Evolutionary conservation across 768 basidiomycete species (phyloP), one percentile per base, ranked within the genome.

Genomic region (Lyophyllum atratum): DNA sequence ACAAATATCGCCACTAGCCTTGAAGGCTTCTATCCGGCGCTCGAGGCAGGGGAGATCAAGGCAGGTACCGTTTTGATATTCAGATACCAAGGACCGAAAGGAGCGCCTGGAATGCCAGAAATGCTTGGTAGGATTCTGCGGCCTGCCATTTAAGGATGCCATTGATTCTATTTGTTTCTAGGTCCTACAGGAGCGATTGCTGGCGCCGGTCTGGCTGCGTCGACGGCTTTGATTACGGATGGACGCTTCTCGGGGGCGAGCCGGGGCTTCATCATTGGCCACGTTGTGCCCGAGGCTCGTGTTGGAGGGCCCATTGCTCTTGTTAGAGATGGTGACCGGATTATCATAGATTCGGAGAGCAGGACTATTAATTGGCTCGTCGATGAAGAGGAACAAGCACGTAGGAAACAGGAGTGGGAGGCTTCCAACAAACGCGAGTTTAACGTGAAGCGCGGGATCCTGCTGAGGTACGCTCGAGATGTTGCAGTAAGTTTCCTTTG

Each of bases 81-180:
- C 76, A 82, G 93, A 56, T 95, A 94, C 70, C 90, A 91, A 73
- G 93, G 93, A 12, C 92, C 93, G 0, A 93, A 90, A 69, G 92
- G 93, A 25, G 93, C 84, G n/a, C 93, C 92, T 25, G 93, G 93
- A 22, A 93, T 93, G 92, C 93, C 93, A 9, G 92, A 95, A 76
- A 81, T 80, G 79, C 66, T 80, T 7, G 79, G 75, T 77, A 68
- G 46, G 44, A 46, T 49, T 21, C 8, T 37, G 12, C 34, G 11
- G 34, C 28, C 4, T 46, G 31, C 34, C 10, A 25, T 15, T 22
- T 19, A 31, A 14, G 31, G 22, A 1, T 34, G 34, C 19, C 45
- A 31, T 44, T 29, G 33, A n/a, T 14, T n/a, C 39, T 54, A 19
- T 31, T 57, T 9, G 49, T 52, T 65, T 31, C 25, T 10, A 81